Conservation (phyloP, 2,329 filamentous ascomycete species). For the Aspergillus floridensis region DNA sequence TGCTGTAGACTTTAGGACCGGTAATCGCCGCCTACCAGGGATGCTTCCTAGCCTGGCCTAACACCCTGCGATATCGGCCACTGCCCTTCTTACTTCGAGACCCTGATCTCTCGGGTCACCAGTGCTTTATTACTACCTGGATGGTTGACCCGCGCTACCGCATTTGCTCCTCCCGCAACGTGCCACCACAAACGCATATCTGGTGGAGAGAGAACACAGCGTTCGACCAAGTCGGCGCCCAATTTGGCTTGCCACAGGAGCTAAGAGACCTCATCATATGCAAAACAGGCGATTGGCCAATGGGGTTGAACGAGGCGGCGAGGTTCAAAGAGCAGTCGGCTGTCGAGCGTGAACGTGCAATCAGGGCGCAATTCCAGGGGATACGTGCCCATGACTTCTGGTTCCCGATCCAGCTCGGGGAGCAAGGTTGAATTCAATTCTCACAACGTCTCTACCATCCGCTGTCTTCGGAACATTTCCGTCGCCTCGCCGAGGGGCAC, state of each 20-base stretch:
- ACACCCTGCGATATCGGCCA: conserved; percentile 9
- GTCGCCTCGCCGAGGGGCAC: too few species aligned
- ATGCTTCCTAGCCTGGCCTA: conserved; percentile 13
- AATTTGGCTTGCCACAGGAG: background rate
- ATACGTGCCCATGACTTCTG: too few species aligned
- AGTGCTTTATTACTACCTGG: conserved; percentile 9
- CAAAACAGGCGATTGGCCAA: background rate
- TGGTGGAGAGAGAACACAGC: background rate
- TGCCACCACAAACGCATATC: conserved; percentile 10
- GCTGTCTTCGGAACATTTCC: too few species aligned
- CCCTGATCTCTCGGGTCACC: conserved; percentile 9
- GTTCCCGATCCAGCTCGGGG: too few species aligned
- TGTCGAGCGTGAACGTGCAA: background rate
- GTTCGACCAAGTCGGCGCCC: background rate
- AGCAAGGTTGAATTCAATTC: too few species aligned
- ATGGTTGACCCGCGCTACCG: conserved; percentile 16
- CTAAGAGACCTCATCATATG: background rate
- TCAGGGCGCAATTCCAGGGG: too few species aligned
- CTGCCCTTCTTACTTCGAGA: conserved; percentile 8
- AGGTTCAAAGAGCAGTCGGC: background rate
- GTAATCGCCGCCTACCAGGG: conserved; percentile 7
- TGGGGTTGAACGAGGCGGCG: background rate
- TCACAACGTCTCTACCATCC: too few species aligned
- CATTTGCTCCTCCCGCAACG: conserved; percentile 15
- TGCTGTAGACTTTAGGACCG: conserved; percentile 11